phyloP scores from a whole-genome alignment of 2,329 filamentous ascomycete species.

The Colletotrichum filicis region DNA sequence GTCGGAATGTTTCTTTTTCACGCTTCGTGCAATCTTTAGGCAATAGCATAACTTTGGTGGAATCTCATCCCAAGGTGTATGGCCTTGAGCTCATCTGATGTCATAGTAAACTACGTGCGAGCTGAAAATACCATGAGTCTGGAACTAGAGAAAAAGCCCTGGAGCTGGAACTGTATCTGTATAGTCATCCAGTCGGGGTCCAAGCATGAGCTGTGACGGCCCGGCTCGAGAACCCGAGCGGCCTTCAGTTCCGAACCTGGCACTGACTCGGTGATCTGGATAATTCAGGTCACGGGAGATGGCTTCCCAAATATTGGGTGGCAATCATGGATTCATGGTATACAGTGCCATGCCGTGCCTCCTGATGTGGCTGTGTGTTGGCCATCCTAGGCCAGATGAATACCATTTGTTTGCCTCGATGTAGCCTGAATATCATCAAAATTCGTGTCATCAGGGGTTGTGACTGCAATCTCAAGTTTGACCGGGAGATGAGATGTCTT shows the following conservation, averaged over 20 bases:
- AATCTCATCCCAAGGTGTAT: background rate
- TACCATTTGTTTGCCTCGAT: background rate
- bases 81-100: background rate
- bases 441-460: too few species aligned
- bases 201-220: background rate
- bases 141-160: background rate
- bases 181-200: constrained; percentile 4
- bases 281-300: too few species aligned
- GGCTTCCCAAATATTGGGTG: too few species aligned
- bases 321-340: too few species aligned
- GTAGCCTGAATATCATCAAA: background rate
- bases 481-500: background rate
- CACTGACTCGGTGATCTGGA: background rate
- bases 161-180: background rate
- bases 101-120: background rate
- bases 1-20: background rate
- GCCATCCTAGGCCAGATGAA: background rate
- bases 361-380: background rate
- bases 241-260: background rate
- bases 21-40: background rate
- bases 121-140: background rate
- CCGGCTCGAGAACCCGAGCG: background rate
- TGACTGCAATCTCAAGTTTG: background rate
- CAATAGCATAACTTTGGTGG: background rate
- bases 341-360: background rate